Evolutionary conservation across 352 stramenopile genomes (phyloP).

Genomic region (Phytophthora ohioensis): DNA sequence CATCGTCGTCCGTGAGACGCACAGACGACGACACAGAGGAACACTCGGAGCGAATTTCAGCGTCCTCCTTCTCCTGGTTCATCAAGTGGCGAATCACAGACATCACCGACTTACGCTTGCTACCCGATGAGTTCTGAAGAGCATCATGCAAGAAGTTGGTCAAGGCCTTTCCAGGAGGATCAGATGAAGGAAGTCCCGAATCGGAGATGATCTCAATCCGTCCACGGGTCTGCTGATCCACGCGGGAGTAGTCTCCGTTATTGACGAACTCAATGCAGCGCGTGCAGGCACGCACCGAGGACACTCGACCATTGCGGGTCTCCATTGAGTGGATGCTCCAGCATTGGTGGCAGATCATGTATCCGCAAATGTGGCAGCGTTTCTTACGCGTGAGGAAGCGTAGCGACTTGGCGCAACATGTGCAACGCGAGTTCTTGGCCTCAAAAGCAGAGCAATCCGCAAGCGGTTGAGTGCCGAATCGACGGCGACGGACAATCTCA

Average conservation of each 20-base stretch:
- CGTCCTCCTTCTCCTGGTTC: conserved; percentile 47
- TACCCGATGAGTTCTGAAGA: conserved; percentile 39
- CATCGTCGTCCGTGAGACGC: conserved; percentile 37
- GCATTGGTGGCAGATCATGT: conserved; percentile 52
- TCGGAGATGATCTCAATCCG: conserved; percentile 34
- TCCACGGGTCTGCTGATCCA: conserved; percentile 44
- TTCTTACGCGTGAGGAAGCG: conserved; percentile 45
- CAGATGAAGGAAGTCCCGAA: conserved; percentile 15
- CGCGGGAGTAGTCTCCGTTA: conserved; percentile 55
- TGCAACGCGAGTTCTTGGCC: conserved; percentile 61
- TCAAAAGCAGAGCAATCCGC: conserved; percentile 55
- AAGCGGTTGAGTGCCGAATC: conserved; percentile 66
- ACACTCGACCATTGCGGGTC: conserved; percentile 37
- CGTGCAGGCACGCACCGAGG: conserved; percentile 54
- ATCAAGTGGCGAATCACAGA: conserved; percentile 69
- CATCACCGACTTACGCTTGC: conserved; percentile 55
- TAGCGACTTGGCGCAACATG: conserved; percentile 64
- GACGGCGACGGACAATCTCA: conserved; percentile 59
- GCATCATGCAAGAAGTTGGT: conserved; percentile 44
- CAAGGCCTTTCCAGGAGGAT: conserved; percentile 35
- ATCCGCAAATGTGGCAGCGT: conserved; percentile 50
- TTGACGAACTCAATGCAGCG: conserved; percentile 66
- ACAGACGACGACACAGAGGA: conserved; percentile 26
- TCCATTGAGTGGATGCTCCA: conserved; percentile 50
- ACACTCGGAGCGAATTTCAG: conserved; percentile 28